A percentile compares a stretch with the other conserved stretches of the same genome.
These are phyloP conservation scores for Xylaria flabelliformis DNA, from an alignment of 495 filamentous ascomycete genomes.

Conservation along the genomic window DNA sequence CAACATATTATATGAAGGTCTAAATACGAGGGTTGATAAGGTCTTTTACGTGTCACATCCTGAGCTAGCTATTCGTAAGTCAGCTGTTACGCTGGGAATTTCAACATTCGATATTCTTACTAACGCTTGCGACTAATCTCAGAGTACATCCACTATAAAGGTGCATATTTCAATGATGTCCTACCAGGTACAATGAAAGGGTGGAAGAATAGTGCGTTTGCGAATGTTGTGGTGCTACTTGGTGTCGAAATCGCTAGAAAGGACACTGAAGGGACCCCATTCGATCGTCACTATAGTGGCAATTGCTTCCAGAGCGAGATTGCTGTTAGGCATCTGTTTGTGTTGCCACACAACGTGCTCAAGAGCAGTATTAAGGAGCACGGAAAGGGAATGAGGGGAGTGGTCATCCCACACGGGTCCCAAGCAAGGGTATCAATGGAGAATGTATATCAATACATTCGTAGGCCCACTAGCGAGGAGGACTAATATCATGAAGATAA, in stretches of 20 bases:
- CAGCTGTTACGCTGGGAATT: neutral
- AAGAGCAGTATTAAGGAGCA: neutral
- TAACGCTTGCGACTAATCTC: neutral
- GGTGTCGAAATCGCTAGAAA: neutral
- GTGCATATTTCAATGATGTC: neutral
- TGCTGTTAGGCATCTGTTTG: neutral
- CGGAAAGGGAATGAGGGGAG: neutral
- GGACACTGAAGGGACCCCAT: neutral
- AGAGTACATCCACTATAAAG: neutral
- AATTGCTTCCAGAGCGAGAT: neutral
- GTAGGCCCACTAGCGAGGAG: neutral
- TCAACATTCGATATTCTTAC: neutral
- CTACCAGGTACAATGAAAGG: constrained; percentile 1
- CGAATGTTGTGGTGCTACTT: neutral
- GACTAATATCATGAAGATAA: neutral
- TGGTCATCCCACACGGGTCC: constrained; percentile 1
- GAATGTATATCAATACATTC: neutral
- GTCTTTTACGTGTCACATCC: neutral
- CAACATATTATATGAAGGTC: neutral
- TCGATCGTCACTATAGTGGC: neutral
- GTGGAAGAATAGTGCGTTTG: constrained; percentile 5
- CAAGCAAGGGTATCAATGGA: neutral
- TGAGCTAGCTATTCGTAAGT: constrained; percentile 5
- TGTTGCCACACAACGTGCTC: neutral
- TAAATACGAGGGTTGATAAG: neutral